Evolutionary conservation across 1,284 basidiomycete species (phyloP), one percentile per base, ranked within the genome.

Genomic region (Heterobasidion irregulare): DNA sequence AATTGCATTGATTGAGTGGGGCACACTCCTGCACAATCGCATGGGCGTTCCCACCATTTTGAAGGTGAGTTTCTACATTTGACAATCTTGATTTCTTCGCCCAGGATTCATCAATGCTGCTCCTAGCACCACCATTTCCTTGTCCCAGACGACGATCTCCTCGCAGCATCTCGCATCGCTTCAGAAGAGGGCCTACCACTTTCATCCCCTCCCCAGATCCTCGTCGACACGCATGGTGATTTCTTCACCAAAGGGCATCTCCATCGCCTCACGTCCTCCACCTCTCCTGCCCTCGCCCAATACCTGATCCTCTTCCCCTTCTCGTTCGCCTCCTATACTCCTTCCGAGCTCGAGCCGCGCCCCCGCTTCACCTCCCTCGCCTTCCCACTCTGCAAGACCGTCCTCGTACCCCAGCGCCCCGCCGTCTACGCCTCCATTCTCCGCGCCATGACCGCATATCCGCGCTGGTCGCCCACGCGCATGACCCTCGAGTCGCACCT

Each of bases 1-100:
- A 26, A 26, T 26, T 5, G 26, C 26, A 26, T 26, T 26, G 26
- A 61, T 67, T n/a, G 68, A 69, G 54, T 70, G 66, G 65, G 53
- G 60, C 13, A 47, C 65, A 5, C 57, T 64, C 8, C 55, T 71
- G 34, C 65, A 66, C 53, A 52, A 61, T 36, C 61, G 68, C 38
- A 68, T 70, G 67, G 50, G 56, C 33, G 68, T 68, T 8, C 68
- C 69, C 8, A 56, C 66, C 13, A 52, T 67, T 15, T 32, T 66
- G 50, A 65, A 51, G 53, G 68, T 64, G 43, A 53, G 62, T 58
- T n/a, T 52, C 32, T 13, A 34, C 41, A 54, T 52, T 19, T 26
- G 26, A 26, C 26, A 26, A 5, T 26, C 4, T 26, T 5, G 26
- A 4, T 5, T 5, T 26, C 36, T 47, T 44, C 16, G 2, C 32